Evolutionary conservation across 1,284 basidiomycete species (phyloP), one percentile per base, ranked within the genome.

Genomic region (Anthracocystis walkeri): DNA sequence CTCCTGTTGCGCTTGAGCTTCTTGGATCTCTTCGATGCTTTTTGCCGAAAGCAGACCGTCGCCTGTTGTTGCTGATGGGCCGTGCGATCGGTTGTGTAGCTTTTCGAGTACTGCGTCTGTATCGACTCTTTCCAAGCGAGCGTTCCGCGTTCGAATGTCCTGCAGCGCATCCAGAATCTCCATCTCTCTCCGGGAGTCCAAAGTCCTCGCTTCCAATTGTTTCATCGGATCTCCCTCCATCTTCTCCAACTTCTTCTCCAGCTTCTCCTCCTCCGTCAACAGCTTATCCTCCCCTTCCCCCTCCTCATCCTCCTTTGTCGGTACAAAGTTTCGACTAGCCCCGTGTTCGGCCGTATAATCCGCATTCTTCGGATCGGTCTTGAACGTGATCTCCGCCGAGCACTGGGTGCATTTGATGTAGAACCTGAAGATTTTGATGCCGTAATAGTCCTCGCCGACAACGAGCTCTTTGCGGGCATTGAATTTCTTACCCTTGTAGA

Each of bases 381-480:
- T 98, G 90, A 99, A 99, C 0, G 97, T 99, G 78, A 99, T 98
- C 85, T 99, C 97, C 8, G 95, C 93, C 2, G 94, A 97, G 64
- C 83, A 85, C 51, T 73, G 78, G 4, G 83, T 73, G 62, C 83
- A 85, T 49, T 79, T 80, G 76, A 85, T 84, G 65, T 85, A 85
- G 69, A 85, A 85, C 3, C 83, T 77, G 62, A 85, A 93, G 70
- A 95, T 96, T 86, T 97, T 97, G 88, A 99, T 97, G 14, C 95
- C 95, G 87, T 94, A 94, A 84, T 99, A 99, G 79, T 96, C 94
- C 85, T 99, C 95, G 1, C 93, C 94, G 7, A 94, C 91, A 16
- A 97, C 97, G 0, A 95, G 97, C 88, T 99, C 97, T 85, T 99
- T 99, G 55, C 96, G 90, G 2, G 97, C 97, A 80, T 99, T 99